These are phyloP conservation scores for Capronia epimyces DNA, from an alignment of 2,329 filamentous ascomycete genomes.

Conservation along the genomic window DNA sequence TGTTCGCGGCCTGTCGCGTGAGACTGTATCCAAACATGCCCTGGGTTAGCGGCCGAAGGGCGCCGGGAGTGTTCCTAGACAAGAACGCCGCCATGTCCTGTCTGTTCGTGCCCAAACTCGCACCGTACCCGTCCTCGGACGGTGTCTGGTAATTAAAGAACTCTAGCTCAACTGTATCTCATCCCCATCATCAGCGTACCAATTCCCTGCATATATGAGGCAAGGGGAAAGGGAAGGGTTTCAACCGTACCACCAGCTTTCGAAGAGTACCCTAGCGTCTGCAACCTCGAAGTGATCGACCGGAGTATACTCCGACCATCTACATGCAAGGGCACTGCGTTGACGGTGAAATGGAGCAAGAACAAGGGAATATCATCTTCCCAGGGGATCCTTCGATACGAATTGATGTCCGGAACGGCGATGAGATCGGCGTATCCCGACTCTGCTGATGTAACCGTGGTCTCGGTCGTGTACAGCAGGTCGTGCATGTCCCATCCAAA, in stretches of 20 bases:
- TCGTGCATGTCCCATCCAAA: constrained; percentile 13
- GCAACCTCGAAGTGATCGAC: too few relatives aligned
- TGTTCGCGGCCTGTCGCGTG: constrained; percentile 1
- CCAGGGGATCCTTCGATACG: constrained; percentile 7
- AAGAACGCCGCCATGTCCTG: constrained; percentile 1
- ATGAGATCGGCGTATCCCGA: constrained; percentile 5
- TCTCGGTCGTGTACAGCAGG: constrained; percentile 2
- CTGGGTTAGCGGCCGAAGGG: constrained; percentile 2
- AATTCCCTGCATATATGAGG: too few relatives aligned
- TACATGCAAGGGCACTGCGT: neutral
- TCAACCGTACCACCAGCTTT: too few relatives aligned
- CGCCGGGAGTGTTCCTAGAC: constrained; percentile 1
- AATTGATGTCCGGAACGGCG: constrained; percentile 4
- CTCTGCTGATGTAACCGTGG: neutral
- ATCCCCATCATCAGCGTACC: too few relatives aligned
- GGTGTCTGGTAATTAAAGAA: constrained; percentile 30
- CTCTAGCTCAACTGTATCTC: constrained; percentile 8
- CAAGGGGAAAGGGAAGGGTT: too few relatives aligned
- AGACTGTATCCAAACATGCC: constrained; percentile 6
- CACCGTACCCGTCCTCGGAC: constrained; percentile 30
- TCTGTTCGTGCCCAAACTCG: too few relatives aligned
- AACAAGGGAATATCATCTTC: constrained; percentile 9
- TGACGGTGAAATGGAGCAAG: constrained; percentile 1
- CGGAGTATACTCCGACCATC: constrained; percentile 5
- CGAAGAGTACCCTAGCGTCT: too few relatives aligned